Base-by-base conservation (phyloP, 768 basidiomycete genomes). In the Suillus paluster region DNA sequence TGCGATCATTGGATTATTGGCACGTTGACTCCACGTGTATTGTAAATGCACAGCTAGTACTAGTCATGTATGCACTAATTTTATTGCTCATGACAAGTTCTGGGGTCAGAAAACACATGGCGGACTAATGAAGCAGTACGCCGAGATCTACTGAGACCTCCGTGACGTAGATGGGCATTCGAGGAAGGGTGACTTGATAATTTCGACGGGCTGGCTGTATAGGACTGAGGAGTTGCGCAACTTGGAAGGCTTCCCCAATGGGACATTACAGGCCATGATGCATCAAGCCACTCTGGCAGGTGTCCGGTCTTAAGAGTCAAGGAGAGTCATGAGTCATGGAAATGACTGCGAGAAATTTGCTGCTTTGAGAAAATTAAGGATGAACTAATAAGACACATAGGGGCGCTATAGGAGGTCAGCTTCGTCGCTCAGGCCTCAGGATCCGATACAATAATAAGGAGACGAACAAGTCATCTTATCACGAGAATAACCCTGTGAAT, bases 401-500 rank as follows among this genome's bases (percentile, higher is more conserved):
- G 48, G 34, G 15, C 15, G 17, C 19, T n/a, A 34, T 53, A 53
- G 52, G 52, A 54, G 52, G 52, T 3, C n/a, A 54, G 17, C 8
- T 25, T 15, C 23, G n/a, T 15, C 27, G 23, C 36, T 36, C 14
- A 17, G 38, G 54, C 17, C 36, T 36, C 14, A 17, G 38, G 54
- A 58, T 60, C 44, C 30, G 60, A 38, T 45, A 45, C 9, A 55
- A 52, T 46, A 59, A 44, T n/a, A 12, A 12, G 21, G 11, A 41
- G 14, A 56, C 27, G 30, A 34, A 23, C 2, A 34, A 33, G 5
- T 50, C 49, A 50, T 12, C 11, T 53, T 19, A 17, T 38, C 38
- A 55, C 25, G 17, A 39, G 41, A 38, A 59, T 52, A 54, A 56
- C 34, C 36, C 36, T 62, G 46, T 52, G 61, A 59, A 58, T 23